These are phyloP conservation scores for Talinum fruticosum DNA, from an alignment of 148 eudicot species.

Conservation along the genomic window DNA sequence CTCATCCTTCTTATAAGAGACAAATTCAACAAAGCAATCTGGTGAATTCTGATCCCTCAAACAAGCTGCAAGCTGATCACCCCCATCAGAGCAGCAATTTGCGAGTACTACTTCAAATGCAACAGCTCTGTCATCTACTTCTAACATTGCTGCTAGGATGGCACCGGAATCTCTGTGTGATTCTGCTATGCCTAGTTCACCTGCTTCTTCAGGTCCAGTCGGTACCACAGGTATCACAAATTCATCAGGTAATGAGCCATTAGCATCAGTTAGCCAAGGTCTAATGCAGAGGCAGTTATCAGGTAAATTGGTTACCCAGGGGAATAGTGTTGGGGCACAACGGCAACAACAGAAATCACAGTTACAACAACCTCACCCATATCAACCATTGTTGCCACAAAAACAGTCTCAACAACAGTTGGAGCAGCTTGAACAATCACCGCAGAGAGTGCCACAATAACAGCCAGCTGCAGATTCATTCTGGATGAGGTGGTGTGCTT, in stretches of 20 bases:
- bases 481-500: constrained; percentile 37
- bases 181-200: constrained; percentile 30
- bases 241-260: constrained; percentile 40
- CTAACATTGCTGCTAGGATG: constrained; percentile 33
- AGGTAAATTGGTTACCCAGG: constrained; percentile 30
- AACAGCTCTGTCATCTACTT: constrained; percentile 32
- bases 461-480: constrained; percentile 38
- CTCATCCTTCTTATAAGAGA: constrained; percentile 43
- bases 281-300: constrained; percentile 37
- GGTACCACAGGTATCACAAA: constrained; percentile 34
- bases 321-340: constrained; percentile 37
- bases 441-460: constrained; percentile 28
- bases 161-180: constrained; percentile 39
- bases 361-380: constrained; percentile 35
- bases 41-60: constrained; percentile 38
- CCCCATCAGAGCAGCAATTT: constrained; percentile 31
- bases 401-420: constrained; percentile 36
- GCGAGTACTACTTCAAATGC: constrained; percentile 28
- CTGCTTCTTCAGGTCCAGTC: constrained; percentile 34
- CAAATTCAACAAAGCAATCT: constrained; percentile 43
- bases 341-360: constrained; percentile 41
- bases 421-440: constrained; percentile 35
- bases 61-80: constrained; percentile 42
- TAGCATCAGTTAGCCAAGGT: constrained; percentile 36
- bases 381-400: constrained; percentile 28